Evolutionary conservation across 805 yeast species (phyloP), one percentile per base, ranked within the genome.

Genomic region (Myxozyma nipponensis): DNA sequence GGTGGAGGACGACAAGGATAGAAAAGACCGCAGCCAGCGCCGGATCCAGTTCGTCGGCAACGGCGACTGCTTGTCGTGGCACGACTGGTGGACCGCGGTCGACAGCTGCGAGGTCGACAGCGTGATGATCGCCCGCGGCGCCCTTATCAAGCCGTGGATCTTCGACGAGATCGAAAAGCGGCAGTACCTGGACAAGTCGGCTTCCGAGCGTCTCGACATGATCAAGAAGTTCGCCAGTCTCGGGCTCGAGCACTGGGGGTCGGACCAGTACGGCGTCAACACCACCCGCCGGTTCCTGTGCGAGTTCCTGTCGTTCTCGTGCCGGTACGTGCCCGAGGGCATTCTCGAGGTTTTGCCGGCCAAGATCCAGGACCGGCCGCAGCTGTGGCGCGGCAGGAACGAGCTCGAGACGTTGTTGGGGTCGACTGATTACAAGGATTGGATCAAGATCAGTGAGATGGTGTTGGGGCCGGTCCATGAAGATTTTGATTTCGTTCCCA

Each of bases 121-220:
- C 26, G 95, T 89, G 17, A 93, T 95, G 97, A 87, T 93, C 47
- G 98, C 98, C 2, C 78, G 99, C 63, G 98, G 98, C 49, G 98
- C 98, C 1, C 77, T 93, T 58, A 90, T 93, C 66, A 93, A 93
- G 70, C 99, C 99, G 32, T 93, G 99, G 99, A 86, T 93, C 45
- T 93, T 91, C 61, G 97, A 93, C 71, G 99, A 93, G 70, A 79
- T 93, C 49, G 95, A 91, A 51, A 75, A 91, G 4, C 81, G 82
- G 62, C 98, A 93, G 68, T 82, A 88, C 66, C 69, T 93, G 56
- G 99, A 93, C 68, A 93, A 91, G 71, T 74, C 87, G 1, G 83
- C 96, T n/a, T 73, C 83, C 19, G 97, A 93, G 69, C 79, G 99
- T 67, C 77, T 93, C 49, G 95, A 83, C 34, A 78, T 84, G 39